These are phyloP conservation scores for Thalassiosira ordinaria DNA, from an alignment of 352 stramenopile genomes.

Conservation along the genomic window DNA sequence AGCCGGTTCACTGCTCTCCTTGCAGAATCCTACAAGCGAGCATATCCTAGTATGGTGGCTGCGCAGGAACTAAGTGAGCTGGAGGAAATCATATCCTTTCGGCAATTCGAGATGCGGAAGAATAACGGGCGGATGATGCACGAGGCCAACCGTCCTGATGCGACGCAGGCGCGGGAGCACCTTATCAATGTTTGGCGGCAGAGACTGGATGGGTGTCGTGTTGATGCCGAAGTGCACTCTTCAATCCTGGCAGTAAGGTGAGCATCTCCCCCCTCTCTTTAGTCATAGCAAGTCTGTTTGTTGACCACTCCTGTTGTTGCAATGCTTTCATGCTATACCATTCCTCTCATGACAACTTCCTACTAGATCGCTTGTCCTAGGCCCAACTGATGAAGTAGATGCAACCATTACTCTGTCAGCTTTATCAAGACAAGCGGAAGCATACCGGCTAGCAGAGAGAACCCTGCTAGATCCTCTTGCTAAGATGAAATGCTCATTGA, in stretches of 20 bases:
- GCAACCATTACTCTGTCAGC: conserved; percentile 81
- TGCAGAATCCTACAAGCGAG: conserved; percentile 95
- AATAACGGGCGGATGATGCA: conserved; percentile 55
- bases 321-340: conserved; percentile 2
- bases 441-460: conserved; percentile 79
- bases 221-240: conserved; percentile 85
- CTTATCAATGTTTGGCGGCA: conserved; percentile 85
- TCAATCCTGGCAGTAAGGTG: conserved; percentile 92
- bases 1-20: conserved; percentile 95
- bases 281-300: too few relatives aligned
- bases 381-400: conserved; percentile 84
- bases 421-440: conserved; percentile 80
- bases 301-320: too few relatives aligned
- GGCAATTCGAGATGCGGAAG: conserved; percentile 86
- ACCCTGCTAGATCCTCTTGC: conserved; percentile 80
- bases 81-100: conserved; percentile 97
- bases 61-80: conserved; percentile 96
- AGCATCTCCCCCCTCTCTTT: too few relatives aligned
- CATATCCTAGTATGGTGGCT: conserved; percentile 96
- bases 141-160: conserved; percentile 63
- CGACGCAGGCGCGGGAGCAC: conserved; percentile 67
- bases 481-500: conserved; percentile 71
- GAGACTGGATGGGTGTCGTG: conserved; percentile 92
- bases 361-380: conserved; percentile 76
- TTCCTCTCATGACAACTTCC: background rate